Evolutionary conservation across 768 basidiomycete genomes (phyloP), one percentile per base, ranked within the genome.

Genomic region (Mrakia gelida): DNA sequence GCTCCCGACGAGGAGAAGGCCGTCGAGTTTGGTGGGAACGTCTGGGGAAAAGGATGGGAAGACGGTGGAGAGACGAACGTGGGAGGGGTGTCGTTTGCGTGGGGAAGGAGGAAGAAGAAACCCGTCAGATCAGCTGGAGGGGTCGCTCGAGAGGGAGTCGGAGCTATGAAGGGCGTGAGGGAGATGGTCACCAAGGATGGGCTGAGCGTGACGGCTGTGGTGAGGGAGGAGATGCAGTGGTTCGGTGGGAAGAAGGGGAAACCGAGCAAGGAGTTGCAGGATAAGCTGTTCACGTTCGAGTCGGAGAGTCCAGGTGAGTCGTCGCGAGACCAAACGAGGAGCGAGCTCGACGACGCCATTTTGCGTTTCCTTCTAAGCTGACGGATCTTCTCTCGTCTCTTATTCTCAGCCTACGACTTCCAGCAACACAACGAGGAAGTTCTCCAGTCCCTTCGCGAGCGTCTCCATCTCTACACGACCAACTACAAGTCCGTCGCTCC

Each of bases 101-200:
- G 67, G 65, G 75, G 75, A 0, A 49, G 75, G 43, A 75, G 75
- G 49, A 75, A 13, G 62, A 67, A 28, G 75, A 75, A 75, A 32
- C 30, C 41, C 9, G 45, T 8, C 52, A 56, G 21, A n/a, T n/a
- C n/a, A 32, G 45, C 45, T 45, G 62, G 62, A 65, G 65, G 74
- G 54, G 43, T 9, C 21, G 10, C 26, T 21, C 43, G 52, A 43
- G 59, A 23, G 1, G 30, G 16, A 49, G 65, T 65, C 30, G 56
- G 77, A 26, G 67, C 65, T 26, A 75, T 70, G 74, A 56, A 49
- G n/a, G 78, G 78, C 9, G 71, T 79, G 52, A 67, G 43, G 45
- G 73, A 79, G 38, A 63, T 59, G 28, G 28, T 79, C 34, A 79
- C 73, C 15, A 71, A 75, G 68, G 78, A 79, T 43, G 78, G 78